A percentile compares a stretch with the other conserved stretches of the same genome.
Evolutionary conservation across 2,329 filamentous ascomycete genomes (phyloP).

Genomic region (Aspergillus intermedius): DNA sequence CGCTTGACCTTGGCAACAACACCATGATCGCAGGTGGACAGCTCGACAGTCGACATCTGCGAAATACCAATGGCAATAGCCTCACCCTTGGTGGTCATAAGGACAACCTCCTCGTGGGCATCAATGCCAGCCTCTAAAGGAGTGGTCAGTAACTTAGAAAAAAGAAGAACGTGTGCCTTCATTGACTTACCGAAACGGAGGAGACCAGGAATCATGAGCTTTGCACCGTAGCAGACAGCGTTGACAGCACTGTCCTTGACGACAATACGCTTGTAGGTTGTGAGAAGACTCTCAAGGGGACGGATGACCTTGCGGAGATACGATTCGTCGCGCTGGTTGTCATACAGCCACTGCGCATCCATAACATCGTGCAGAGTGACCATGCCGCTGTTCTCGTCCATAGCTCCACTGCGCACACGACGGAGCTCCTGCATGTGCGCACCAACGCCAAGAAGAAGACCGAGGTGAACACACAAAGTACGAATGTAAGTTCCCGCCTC

Average conservation of each 20-base stretch:
- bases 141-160: slow-evolving; percentile 9
- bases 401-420: slow-evolving; percentile 86
- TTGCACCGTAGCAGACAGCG: slow-evolving; percentile 96
- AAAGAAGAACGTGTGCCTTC: not conserved
- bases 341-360: slow-evolving; percentile 91
- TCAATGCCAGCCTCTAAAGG: slow-evolving; percentile 75
- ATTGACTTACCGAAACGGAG: slow-evolving; percentile 69
- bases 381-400: slow-evolving; percentile 83
- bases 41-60: slow-evolving; percentile 96
- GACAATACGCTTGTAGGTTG: slow-evolving; percentile 90
- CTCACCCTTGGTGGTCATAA: slow-evolving; percentile 99
- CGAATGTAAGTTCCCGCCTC: slow-evolving; percentile 98
- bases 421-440: slow-evolving; percentile 98
- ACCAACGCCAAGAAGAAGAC: slow-evolving; percentile 70
- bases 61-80: slow-evolving; percentile 94
- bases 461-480: slow-evolving; percentile 92
- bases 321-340: slow-evolving; percentile 91
- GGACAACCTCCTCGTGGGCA: slow-evolving; percentile 88
- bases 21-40: slow-evolving; percentile 94
- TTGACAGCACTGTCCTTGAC: slow-evolving; percentile 97
- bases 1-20: slow-evolving; percentile 98
- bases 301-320: slow-evolving; percentile 87
- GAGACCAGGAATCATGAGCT: slow-evolving; percentile 96
- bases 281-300: slow-evolving; percentile 86
- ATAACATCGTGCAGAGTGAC: slow-evolving; percentile 93